Conservation (phyloP, 768 basidiomycete species). For the Tulasnella sp. region DNA sequence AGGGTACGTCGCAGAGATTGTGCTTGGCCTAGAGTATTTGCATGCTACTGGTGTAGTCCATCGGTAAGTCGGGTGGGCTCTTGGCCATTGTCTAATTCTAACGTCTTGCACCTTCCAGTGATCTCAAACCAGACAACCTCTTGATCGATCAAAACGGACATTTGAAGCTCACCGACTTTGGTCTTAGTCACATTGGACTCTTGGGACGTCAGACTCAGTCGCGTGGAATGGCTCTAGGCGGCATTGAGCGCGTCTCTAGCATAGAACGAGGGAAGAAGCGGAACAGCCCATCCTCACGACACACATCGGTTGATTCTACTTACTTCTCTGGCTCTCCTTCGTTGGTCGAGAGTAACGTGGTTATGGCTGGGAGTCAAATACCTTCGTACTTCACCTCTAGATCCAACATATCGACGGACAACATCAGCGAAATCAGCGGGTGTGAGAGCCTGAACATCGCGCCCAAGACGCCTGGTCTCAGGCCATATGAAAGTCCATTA, state of each 20-base stretch:
- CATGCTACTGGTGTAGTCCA: slow-evolving; percentile 92
- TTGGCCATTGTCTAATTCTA: slow-evolving; percentile 2
- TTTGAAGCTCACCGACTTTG: slow-evolving; percentile 96
- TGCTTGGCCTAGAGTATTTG: slow-evolving; percentile 91
- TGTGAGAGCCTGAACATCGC: slow-evolving; percentile 61
- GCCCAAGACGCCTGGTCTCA: slow-evolving; percentile 30
- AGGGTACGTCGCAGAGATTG: slow-evolving; percentile 92
- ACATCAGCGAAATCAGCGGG: slow-evolving; percentile 74
- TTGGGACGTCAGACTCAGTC: slow-evolving; percentile 90
- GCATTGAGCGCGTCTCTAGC: slow-evolving; percentile 77
- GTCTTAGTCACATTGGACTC: slow-evolving; percentile 93
- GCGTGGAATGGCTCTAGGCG: slow-evolving; percentile 24
- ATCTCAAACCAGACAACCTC: slow-evolving; percentile 94
- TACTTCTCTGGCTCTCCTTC: slow-evolving; percentile 45
- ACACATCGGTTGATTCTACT: slow-evolving; percentile 37
- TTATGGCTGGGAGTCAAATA: slow-evolving; percentile 39
- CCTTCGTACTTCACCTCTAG: slow-evolving; percentile 63
- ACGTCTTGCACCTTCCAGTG: slow-evolving; percentile 38
- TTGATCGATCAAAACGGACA: slow-evolving; percentile 96
- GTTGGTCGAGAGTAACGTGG: slow-evolving; percentile 41
- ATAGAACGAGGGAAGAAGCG: slow-evolving; percentile 79
- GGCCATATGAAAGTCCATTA: slow-evolving; percentile 59
- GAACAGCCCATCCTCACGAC: slow-evolving; percentile 57
- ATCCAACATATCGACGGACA: slow-evolving; percentile 64
- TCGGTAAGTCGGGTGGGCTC: slow-evolving; percentile 48